A percentile compares a stretch with the other conserved stretches of the same genome.
phyloP scores from a whole-genome alignment of 305 asterid genomes.

The Fraxinus baroniana region DNA sequence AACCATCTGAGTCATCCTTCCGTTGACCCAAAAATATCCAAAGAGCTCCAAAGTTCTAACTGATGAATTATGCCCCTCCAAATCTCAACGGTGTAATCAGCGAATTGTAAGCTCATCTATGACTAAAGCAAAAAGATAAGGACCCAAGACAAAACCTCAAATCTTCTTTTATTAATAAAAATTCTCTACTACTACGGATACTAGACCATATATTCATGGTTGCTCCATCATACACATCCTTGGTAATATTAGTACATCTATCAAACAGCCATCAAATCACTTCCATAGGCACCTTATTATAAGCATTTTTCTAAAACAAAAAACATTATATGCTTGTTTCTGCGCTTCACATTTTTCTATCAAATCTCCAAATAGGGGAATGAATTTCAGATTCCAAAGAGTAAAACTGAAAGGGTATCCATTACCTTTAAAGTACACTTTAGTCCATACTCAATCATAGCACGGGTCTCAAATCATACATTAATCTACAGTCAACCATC shows the following conservation, averaged over 20 bases:
- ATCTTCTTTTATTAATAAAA: neutral
- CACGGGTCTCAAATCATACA: neutral
- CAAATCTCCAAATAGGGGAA: constrained; percentile 1
- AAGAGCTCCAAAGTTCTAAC: neutral
- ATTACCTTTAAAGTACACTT: neutral
- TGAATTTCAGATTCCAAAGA: neutral
- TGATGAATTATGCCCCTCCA: neutral
- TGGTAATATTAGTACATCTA: neutral
- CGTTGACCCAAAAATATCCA: neutral
- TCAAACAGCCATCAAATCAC: neutral
- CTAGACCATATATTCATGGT: neutral
- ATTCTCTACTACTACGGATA: neutral
- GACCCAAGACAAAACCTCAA: neutral
- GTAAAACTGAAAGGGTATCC: neutral
- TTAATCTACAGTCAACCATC: neutral
- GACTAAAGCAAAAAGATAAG: neutral
- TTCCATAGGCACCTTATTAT: neutral
- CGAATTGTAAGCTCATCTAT: neutral
- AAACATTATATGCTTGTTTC: neutral
- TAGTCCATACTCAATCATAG: neutral
- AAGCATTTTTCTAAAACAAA: neutral
- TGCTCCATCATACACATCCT: neutral
- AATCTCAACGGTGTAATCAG: neutral
- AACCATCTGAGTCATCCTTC: neutral
- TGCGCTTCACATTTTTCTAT: neutral